Evolutionary conservation across 495 filamentous ascomycete species (phyloP).

Genomic region (Annulohypoxylon bovei): DNA sequence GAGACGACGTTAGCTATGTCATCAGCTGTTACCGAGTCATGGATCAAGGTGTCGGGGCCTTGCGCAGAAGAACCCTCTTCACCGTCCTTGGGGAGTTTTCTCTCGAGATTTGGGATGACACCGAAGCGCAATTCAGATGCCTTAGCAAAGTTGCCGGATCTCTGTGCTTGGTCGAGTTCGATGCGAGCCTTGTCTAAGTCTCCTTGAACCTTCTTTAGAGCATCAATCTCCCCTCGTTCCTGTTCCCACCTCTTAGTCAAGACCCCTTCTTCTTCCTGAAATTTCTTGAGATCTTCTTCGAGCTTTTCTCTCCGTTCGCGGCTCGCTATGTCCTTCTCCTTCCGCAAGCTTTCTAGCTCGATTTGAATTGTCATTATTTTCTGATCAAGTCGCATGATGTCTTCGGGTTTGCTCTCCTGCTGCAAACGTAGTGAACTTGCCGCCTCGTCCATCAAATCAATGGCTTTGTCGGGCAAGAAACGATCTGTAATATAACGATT

Average conservation of each 20-base stretch:
- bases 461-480: conserved; percentile 95
- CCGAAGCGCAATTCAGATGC: conserved; percentile 90
- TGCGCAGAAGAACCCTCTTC: conserved; percentile 53
- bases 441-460: conserved; percentile 96
- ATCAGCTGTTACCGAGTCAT: conserved; percentile 91
- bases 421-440: conserved; percentile 89
- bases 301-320: conserved; percentile 89
- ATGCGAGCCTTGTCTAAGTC: conserved; percentile 84
- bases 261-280: conserved; percentile 72
- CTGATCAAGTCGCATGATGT: conserved; percentile 88
- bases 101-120: conserved; percentile 81
- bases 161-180: conserved; percentile 86
- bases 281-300: conserved; percentile 74
- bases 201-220: conserved; percentile 84
- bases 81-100: conserved; percentile 80
- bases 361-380: conserved; percentile 98
- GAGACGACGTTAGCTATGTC: conserved; percentile 95
- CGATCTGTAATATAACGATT: conserved; percentile 98
- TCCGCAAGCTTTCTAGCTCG: conserved; percentile 92
- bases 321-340: conserved; percentile 90
- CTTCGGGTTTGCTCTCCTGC: conserved; percentile 95
- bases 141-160: conserved; percentile 88
- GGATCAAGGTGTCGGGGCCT: conserved; percentile 71
- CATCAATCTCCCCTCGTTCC: conserved; percentile 83
- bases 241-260: conserved; percentile 88